Conservation (phyloP, 2,329 filamentous ascomycete species). For the Ceratocystiopsis brevicomis region DNA sequence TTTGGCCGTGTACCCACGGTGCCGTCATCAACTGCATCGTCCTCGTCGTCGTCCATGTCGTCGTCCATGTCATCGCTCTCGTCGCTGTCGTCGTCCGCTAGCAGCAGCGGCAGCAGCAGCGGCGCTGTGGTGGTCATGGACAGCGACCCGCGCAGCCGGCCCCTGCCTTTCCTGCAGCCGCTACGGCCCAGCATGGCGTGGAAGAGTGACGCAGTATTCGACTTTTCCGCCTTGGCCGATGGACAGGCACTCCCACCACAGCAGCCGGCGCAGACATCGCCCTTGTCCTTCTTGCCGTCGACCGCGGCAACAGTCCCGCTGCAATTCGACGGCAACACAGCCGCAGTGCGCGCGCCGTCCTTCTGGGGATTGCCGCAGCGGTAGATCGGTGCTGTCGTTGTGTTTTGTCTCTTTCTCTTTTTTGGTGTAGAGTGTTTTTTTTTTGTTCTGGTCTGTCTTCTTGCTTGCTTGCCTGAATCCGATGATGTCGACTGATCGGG, state of each 20-base stretch:
- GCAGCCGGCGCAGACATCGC: too few relatives aligned
- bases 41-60: too few relatives aligned
- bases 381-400: background rate
- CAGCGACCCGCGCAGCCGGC: conserved; percentile 11
- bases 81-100: conserved; percentile 9
- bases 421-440: too few relatives aligned
- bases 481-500: background rate
- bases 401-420: background rate
- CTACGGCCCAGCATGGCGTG: conserved; percentile 42
- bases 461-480: background rate
- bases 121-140: conserved; percentile 24
- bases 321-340: too few relatives aligned
- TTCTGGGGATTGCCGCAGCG: too few relatives aligned
- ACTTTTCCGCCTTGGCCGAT: conserved; percentile 16
- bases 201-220: conserved; percentile 37
- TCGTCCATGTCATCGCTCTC: too few relatives aligned
- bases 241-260: conserved; percentile 21
- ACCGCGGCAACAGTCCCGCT: too few relatives aligned
- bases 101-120: conserved; percentile 23
- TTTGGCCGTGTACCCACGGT: too few relatives aligned
- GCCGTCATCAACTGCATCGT: too few relatives aligned
- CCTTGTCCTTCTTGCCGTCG: too few relatives aligned
- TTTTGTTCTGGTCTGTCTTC: background rate
- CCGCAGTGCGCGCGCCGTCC: too few relatives aligned
- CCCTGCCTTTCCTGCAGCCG: conserved; percentile 20